phyloP scores from a whole-genome alignment of 352 stramenopile genomes.

The Globisporangium radiosum region DNA sequence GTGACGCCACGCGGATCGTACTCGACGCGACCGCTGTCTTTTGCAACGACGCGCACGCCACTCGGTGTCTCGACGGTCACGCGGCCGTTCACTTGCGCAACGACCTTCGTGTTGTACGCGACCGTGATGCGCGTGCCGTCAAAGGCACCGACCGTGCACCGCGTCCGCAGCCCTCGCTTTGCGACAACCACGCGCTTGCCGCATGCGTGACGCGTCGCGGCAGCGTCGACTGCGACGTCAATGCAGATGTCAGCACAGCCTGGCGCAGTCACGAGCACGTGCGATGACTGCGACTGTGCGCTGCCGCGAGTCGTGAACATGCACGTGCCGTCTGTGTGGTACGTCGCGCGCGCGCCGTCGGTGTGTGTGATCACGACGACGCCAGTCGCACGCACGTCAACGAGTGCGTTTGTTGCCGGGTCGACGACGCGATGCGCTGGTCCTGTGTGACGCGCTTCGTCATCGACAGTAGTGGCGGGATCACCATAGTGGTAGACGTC shows the following conservation, averaged over 20 bases:
- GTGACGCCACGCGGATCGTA: conserved; percentile 13
- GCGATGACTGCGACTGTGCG: conserved; percentile 9
- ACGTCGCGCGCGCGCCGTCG: conserved; percentile 44
- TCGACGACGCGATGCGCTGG: conserved; percentile 35
- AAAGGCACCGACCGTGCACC: conserved; percentile 37
- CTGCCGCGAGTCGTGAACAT: conserved; percentile 42
- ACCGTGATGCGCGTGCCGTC: conserved; percentile 60
- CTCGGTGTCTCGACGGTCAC: conserved; percentile 41
- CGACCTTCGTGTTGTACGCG: conserved; percentile 73
- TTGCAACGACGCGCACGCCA: conserved; percentile 42
- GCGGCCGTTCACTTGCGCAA: conserved; percentile 65
- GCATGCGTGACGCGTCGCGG: conserved; percentile 42
- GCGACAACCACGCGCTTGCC: conserved; percentile 60
- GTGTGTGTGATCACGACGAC: conserved; percentile 61
- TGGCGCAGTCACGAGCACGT: conserved; percentile 49
- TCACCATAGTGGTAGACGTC: conserved; percentile 14
- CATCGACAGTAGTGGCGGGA: not conserved
- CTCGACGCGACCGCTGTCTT: conserved; percentile 70
- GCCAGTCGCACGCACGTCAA: conserved; percentile 39
- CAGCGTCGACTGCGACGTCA: conserved; percentile 63
- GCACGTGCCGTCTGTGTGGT: conserved; percentile 60
- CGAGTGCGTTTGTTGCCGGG: conserved; percentile 58
- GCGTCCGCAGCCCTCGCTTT: conserved; percentile 56
- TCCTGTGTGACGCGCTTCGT: conserved; percentile 4
- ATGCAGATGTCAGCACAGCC: conserved; percentile 57